Base-by-base conservation (phyloP, 345 rosid species). In the Zanthoxylum bungeanum region DNA sequence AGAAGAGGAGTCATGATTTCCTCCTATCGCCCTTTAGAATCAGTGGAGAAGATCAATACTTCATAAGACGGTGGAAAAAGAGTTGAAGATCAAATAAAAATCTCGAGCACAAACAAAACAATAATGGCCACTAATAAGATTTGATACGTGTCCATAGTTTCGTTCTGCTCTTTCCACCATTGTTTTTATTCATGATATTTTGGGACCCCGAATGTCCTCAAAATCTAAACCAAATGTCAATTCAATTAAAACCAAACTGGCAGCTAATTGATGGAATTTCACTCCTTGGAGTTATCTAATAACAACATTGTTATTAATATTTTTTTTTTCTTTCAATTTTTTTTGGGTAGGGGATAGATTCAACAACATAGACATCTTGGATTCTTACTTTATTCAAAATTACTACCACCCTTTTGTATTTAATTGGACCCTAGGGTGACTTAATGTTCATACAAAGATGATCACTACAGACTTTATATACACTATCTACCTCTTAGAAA, bases 401-500 rank as follows among this genome's bases (percentile, higher is more conserved):
- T 55, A 80, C 77, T 21, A 69, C 36, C 69, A 69, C 55, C 60
- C 73, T 37, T 8, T 10, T 37, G 79, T 76, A 70, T 57, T 58
- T 10, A 50, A 74, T 58, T 71, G 49, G 69, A 61, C 40, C 50
- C 71, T 57, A 55, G 46, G 71, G 64, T 52, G 77, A 71, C 47
- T 31, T 27, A 10, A 9, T 30, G 47, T 57, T 56, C 70, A 58
- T 70, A 64, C 68, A 72, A 27, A 30, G 56, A 69, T 61, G 65
- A 61, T 34, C 52, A 60, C 66, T 57, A 66, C 71, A 42, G 64
- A 17, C 63, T 56, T 64, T 76, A 78, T 80, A 76, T 85, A 78
- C 86, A 85, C 51, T 46, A 70, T 77, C 81, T 66, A 72, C 39
- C 49, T 57, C 67, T 75, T 74, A 53, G 7, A 34, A 69, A 42